These are phyloP conservation scores for Chondrus crispus DNA, from an alignment of 23 red algal species.

Conservation along the genomic window DNA sequence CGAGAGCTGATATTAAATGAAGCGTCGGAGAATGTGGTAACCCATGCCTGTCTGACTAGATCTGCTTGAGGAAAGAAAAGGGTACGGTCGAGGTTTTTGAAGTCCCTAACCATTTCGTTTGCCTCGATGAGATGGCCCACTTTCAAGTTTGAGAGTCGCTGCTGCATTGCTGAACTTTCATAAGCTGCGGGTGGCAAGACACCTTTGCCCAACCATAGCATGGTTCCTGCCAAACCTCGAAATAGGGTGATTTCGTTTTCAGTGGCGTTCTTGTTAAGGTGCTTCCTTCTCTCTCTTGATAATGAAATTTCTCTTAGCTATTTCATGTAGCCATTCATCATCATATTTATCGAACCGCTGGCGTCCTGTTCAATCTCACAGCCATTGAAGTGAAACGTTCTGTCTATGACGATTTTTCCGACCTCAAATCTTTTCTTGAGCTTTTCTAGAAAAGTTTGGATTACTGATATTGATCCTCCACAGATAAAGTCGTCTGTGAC, in stretches of 20 bases:
- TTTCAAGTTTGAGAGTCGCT: background rate
- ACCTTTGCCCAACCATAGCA: background rate
- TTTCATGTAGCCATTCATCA: background rate
- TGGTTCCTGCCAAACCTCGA: background rate
- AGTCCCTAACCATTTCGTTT: background rate
- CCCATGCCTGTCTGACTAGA: background rate
- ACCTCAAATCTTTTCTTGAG: background rate
- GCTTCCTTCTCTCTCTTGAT: background rate
- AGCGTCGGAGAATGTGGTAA: constrained; percentile 6
- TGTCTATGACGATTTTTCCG: background rate
- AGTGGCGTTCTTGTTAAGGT: background rate
- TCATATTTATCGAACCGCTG: background rate
- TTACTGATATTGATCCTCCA: background rate
- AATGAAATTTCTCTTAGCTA: background rate
- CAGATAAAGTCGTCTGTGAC: constrained; percentile 14
- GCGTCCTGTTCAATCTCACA: background rate
- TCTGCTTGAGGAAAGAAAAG: background rate
- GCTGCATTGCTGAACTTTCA: constrained; percentile 11
- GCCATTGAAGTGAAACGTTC: constrained; percentile 5
- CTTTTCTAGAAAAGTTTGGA: background rate
- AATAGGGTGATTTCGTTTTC: background rate
- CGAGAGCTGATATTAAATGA: background rate
- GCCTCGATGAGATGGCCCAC: background rate
- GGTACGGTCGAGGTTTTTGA: background rate
- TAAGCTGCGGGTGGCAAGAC: background rate